Percentiles rank a stretch among this genome's conserved stretches.
phyloP scores from a whole-genome alignment of 202 grass and related monocot genomes.

The Cymbopogon flexuosus region DNA sequence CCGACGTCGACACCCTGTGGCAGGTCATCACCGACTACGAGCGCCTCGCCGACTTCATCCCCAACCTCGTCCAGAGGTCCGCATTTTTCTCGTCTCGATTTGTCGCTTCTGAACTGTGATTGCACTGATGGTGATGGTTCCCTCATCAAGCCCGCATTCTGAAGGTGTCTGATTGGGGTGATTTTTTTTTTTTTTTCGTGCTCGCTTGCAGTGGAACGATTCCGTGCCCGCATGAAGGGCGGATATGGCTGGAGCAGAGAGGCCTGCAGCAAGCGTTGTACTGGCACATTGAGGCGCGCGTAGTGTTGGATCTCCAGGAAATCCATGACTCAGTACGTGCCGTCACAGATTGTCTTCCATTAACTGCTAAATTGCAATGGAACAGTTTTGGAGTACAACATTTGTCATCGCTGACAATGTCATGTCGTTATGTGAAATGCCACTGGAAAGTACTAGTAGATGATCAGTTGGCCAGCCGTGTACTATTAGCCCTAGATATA shows the following conservation, averaged over 20 bases:
- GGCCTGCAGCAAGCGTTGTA: conserved; percentile 75
- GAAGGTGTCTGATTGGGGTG: neutral
- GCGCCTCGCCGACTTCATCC: conserved; percentile 85
- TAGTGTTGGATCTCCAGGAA: conserved; percentile 87
- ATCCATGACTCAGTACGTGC: conserved; percentile 53
- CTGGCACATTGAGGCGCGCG: conserved; percentile 91
- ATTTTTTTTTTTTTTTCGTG: neutral
- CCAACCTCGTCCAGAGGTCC: conserved; percentile 88
- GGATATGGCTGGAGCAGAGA: conserved; percentile 94
- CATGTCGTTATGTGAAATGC: neutral
- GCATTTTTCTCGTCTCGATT: neutral
- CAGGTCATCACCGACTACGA: conserved; percentile 92
- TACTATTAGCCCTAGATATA: too few relatives aligned
- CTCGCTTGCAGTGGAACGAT: conserved; percentile 63
- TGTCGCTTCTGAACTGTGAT: neutral
- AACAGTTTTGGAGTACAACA: neutral
- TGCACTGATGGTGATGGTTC: neutral
- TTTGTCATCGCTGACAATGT: neutral
- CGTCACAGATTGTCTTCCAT: neutral
- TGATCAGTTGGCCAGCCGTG: neutral
- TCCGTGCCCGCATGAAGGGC: conserved; percentile 70
- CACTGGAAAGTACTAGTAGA: neutral
- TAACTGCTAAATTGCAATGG: neutral
- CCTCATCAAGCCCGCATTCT: neutral
- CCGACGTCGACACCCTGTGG: conserved; percentile 81